Percentiles rank a stretch among this genome's conserved stretches.
Conservation (phyloP, 2,329 filamentous ascomycete genomes). For the Colletotrichum sp. region DNA sequence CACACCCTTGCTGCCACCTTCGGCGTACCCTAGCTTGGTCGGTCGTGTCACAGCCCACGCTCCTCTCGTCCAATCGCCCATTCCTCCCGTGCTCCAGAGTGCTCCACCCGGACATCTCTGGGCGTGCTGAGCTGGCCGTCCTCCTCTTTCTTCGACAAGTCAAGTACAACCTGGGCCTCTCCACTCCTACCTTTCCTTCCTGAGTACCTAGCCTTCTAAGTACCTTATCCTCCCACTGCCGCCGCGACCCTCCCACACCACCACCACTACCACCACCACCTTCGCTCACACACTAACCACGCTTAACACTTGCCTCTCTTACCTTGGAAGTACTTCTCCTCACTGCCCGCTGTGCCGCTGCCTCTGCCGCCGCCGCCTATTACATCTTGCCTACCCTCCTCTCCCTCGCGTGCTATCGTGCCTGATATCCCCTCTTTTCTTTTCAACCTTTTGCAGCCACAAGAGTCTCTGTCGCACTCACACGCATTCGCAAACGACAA, state of each 20-base stretch:
- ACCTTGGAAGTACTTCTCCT: not conserved
- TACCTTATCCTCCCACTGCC: slow-evolving; percentile 13
- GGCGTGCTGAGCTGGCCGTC: slow-evolving; percentile 23
- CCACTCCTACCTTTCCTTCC: slow-evolving; percentile 10
- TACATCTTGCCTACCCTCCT: slow-evolving; percentile 21
- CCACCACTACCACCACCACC: not conserved
- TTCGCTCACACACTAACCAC: not conserved
- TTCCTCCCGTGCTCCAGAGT: slow-evolving; percentile 22
- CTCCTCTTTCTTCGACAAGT: slow-evolving; percentile 15
- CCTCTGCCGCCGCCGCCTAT: slow-evolving; percentile 12
- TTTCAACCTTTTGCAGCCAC: slow-evolving; percentile 15
- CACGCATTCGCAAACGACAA: not conserved
- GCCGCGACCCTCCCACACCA: slow-evolving; percentile 4
- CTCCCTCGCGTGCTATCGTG: slow-evolving; percentile 18
- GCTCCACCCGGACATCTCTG: slow-evolving; percentile 21
- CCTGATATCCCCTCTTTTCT: slow-evolving; percentile 23
- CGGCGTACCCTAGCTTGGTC: slow-evolving; percentile 20
- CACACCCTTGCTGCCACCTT: slow-evolving; percentile 20
- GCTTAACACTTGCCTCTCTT: not conserved
- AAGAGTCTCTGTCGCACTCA: not conserved
- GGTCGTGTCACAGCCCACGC: slow-evolving; percentile 35
- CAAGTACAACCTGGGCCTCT: slow-evolving; percentile 13
- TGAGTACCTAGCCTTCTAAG: not conserved
- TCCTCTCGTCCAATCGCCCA: slow-evolving; percentile 34
- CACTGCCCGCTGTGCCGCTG: not conserved